phyloP scores from a whole-genome alignment of 1,284 basidiomycete species.

The Marasmius sp. region DNA sequence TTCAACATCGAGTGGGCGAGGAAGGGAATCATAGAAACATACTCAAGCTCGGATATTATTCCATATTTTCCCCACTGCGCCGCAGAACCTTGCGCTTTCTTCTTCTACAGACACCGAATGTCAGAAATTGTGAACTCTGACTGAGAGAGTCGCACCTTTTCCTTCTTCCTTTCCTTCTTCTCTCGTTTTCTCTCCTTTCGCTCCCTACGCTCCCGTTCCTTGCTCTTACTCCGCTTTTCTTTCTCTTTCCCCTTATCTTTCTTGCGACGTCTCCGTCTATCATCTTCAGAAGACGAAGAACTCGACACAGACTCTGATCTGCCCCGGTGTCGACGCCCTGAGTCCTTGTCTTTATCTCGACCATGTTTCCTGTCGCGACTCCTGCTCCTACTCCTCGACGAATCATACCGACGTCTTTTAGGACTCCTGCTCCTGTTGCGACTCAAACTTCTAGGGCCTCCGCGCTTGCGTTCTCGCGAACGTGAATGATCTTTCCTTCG shows the following conservation, averaged over 20 bases:
- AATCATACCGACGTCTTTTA: constrained; percentile 18
- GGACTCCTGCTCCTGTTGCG: constrained; percentile 12
- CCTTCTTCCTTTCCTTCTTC: constrained; percentile 63
- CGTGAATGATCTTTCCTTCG: not conserved
- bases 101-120: constrained; percentile 34
- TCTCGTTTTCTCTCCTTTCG: constrained; percentile 47
- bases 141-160: constrained; percentile 30
- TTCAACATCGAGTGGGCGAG: constrained; percentile 6
- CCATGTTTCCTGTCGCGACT: constrained; percentile 7
- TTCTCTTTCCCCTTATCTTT: not conserved
- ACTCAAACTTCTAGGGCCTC: constrained; percentile 17
- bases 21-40: constrained; percentile 30
- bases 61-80: constrained; percentile 88
- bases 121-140: not conserved
- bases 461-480: not conserved
- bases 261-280: constrained; percentile 2
- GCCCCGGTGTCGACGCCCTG: constrained; percentile 21
- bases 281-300: constrained; percentile 7
- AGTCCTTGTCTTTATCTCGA: not conserved
- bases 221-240: not conserved
- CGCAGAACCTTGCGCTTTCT: constrained; percentile 55
- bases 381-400: constrained; percentile 20
- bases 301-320: constrained; percentile 38
- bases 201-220: constrained; percentile 26
- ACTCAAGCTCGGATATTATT: constrained; percentile 82